Base-by-base conservation (phyloP, 768 basidiomycete species). In the Suillus spraguei region DNA sequence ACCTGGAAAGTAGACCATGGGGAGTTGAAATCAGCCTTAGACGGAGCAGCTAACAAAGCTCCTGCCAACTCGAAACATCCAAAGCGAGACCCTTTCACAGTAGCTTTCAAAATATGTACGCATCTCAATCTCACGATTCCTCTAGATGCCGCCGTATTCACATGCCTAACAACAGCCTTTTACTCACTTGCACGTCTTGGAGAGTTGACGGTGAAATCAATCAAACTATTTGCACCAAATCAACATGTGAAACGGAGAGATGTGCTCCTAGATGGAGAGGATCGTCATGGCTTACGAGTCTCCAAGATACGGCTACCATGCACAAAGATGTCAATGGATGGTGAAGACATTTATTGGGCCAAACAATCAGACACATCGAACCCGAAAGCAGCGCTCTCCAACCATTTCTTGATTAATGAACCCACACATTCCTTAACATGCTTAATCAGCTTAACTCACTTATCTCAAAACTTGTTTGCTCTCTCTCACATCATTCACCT, bases 371-470 rank as follows among this genome's bases (percentile, higher is more conserved):
- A 46, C n/a, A 1, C 44, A 13, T 22, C 44, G 4, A 8, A 46
- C 8, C 44, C n/a, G 1, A 24, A 60, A 1, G 39, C 38, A 0
- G 68, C 70, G 0, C 63, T 77, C 4, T 52, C 24, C 0, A 69
- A 73, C 32, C 78, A 79, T 52, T 44, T 78, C n/a, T n/a, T 10
- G 0, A 56, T 79, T 28, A 80, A 80, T 61, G 39, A 59, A 3
- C 75, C 76, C 0, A 61, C 68, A 2, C 50, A n/a, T n/a, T n/a
- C n/a, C n/a, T n/a, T n/a, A n/a, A n/a, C n/a, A n/a, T n/a, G n/a
- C n/a, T n/a, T n/a, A n/a, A n/a, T n/a, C n/a, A n/a, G n/a, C n/a
- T n/a, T n/a, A n/a, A n/a, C n/a, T n/a, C n/a, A n/a, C n/a, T n/a
- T n/a, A n/a, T n/a, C n/a, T n/a, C n/a, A n/a, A n/a, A n/a, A n/a